These are phyloP conservation scores for Sesbania bispinosa DNA, from an alignment of 306 rosid genomes.

Conservation along the genomic window DNA sequence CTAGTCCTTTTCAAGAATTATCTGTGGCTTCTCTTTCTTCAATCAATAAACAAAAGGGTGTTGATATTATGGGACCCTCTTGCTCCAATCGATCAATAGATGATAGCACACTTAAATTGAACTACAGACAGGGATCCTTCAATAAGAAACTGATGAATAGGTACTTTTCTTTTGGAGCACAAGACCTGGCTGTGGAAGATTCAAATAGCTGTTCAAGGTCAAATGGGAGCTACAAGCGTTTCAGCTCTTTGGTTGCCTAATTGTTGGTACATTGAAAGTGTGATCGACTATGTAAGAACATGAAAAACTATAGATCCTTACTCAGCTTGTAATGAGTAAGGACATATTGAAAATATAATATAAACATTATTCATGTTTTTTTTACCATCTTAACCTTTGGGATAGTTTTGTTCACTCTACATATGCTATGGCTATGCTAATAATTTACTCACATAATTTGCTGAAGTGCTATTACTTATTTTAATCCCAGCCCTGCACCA, in stretches of 20 bases:
- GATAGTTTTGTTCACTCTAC: too few species aligned
- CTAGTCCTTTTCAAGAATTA: conserved; percentile 37
- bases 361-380: too few species aligned
- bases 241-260: conserved; percentile 56
- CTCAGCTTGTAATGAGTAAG: too few species aligned
- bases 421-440: too few species aligned
- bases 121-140: conserved; percentile 42
- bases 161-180: conserved; percentile 70
- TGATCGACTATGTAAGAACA: background rate
- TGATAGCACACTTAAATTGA: conserved; percentile 19
- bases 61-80: conserved; percentile 33
- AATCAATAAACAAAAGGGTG: conserved; percentile 38
- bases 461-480: too few species aligned
- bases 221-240: conserved; percentile 33
- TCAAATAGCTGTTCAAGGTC: conserved; percentile 39
- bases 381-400: too few species aligned
- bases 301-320: too few species aligned
- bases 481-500: too few species aligned
- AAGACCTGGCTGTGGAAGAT: conserved; percentile 47
- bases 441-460: too few species aligned
- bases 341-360: too few species aligned
- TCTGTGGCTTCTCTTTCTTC: conserved; percentile 46
- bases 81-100: conserved; percentile 30
- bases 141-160: conserved; percentile 60
- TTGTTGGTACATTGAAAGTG: background rate